Evolutionary conservation across 345 rosid species (phyloP), one percentile per base, ranked within the genome.

Genomic region (Salix brachista): DNA sequence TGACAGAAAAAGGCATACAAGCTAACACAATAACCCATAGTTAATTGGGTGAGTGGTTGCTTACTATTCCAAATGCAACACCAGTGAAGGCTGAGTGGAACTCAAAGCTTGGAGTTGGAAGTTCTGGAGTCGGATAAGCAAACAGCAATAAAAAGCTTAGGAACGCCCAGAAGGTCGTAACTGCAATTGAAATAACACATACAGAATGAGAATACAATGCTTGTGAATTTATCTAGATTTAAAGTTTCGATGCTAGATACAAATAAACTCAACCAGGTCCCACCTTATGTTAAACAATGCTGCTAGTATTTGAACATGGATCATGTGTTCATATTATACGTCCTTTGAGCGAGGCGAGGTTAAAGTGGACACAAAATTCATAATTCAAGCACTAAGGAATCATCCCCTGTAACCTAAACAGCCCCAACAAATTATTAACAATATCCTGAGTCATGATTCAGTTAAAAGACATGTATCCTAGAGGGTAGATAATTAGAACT

Each of bases 51-150:
- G 34, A 77, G 61, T 16, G 48, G 75, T 71, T 65, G 73, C 98
- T 90, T 91, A 96, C 99, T 61, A 96, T 93, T 81, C 99, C 99
- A 65, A 93, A 80, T 0, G 97, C 87, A 78, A 93, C 98, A 8
- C 99, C 99, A n/a, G 78, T 67, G 83, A 96, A 96, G 75, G 99
- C 98, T 2, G 98, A 83, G 83, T 96, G 99, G 75, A 56, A 96
- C 87, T 96, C 98, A 73, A 87, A 96, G 83, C 99, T 96, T 78
- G 99, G 99, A 71, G 98, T 93, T 71, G 98, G 94, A 70, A 85
- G 32, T 86, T 93, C 97, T 0, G 99, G 99, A 42, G 91, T 93
- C 11, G 99, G 99, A 83, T 96, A 96, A 74, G 99, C 99, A 85
- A 96, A 96, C 71, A 93, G 95, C 80, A 96, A 82, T 77, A 96